phyloP scores from a whole-genome alignment of 306 rosid species.

The Morella rubra region DNA sequence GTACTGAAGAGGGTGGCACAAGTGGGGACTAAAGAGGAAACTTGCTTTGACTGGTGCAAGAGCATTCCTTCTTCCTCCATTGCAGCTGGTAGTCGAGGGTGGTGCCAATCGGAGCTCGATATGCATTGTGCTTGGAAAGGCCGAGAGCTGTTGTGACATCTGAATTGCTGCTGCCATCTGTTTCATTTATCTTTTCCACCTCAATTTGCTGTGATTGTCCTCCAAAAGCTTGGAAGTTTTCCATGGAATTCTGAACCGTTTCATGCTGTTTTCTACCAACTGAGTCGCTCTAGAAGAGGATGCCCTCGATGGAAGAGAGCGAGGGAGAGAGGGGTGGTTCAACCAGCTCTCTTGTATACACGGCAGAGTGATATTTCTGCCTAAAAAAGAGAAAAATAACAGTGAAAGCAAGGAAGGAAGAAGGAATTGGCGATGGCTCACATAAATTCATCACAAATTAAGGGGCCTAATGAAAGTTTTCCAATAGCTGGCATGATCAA shows the following conservation, averaged over 20 bases:
- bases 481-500: neutral
- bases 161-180: constrained; percentile 45
- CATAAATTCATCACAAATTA: neutral
- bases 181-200: constrained; percentile 39
- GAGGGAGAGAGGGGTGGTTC: constrained; percentile 93
- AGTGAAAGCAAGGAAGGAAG: neutral
- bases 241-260: constrained; percentile 35
- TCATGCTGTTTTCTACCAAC: constrained; percentile 32
- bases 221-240: constrained; percentile 38
- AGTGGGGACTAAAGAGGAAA: constrained; percentile 22
- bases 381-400: constrained; percentile 32
- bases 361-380: constrained; percentile 93
- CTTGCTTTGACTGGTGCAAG: constrained; percentile 31
- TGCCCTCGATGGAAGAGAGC: constrained; percentile 64
- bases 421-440: neutral
- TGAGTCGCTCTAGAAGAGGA: constrained; percentile 46
- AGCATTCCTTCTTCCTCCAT: constrained; percentile 48
- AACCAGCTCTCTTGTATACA: constrained; percentile 93
- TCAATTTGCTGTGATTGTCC: constrained; percentile 33
- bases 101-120: constrained; percentile 20
- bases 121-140: constrained; percentile 51
- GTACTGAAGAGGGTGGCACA: constrained; percentile 25
- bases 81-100: constrained; percentile 20
- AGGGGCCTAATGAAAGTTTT: neutral
- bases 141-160: constrained; percentile 57